A percentile compares a stretch with the other conserved stretches of the same genome.
These are phyloP conservation scores for Cylindrotheca closterium DNA, from an alignment of 108 stramenopile genomes.

Conservation along the genomic window DNA sequence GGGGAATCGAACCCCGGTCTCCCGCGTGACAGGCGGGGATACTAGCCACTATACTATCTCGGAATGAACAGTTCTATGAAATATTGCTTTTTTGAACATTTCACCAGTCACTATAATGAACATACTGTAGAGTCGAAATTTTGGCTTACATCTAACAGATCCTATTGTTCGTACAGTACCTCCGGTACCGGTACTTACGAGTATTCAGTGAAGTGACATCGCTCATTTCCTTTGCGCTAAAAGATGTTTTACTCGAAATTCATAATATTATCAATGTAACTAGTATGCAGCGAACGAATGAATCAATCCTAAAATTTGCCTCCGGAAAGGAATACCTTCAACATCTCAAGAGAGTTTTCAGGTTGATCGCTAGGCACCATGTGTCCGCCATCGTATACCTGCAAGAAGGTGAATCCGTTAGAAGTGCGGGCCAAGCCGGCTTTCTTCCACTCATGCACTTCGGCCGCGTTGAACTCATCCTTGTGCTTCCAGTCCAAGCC, in stretches of 20 bases:
- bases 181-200: too few relatives aligned
- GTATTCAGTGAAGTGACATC: too few relatives aligned
- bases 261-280: too few relatives aligned
- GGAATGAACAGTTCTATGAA: too few relatives aligned
- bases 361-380: slow-evolving; percentile 98
- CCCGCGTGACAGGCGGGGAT: slow-evolving; percentile 97
- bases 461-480: slow-evolving; percentile 82
- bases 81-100: too few relatives aligned
- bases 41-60: slow-evolving; percentile 96
- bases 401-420: slow-evolving; percentile 82
- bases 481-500: slow-evolving; percentile 86
- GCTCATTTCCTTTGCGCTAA: too few relatives aligned
- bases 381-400: slow-evolving; percentile 79
- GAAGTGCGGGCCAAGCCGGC: slow-evolving; percentile 72
- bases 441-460: slow-evolving; percentile 67
- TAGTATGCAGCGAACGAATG: too few relatives aligned
- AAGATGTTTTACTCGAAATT: too few relatives aligned
- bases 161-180: too few relatives aligned
- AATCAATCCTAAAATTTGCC: slow-evolving; percentile 25
- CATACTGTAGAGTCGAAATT: too few relatives aligned
- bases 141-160: too few relatives aligned
- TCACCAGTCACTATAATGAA: too few relatives aligned
- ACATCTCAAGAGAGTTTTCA: slow-evolving; percentile 80
- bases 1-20: slow-evolving; percentile 95
- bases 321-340: slow-evolving; percentile 68